phyloP scores from a whole-genome alignment of 2,329 filamentous ascomycete species.

The Arthroderma uncinatum region DNA sequence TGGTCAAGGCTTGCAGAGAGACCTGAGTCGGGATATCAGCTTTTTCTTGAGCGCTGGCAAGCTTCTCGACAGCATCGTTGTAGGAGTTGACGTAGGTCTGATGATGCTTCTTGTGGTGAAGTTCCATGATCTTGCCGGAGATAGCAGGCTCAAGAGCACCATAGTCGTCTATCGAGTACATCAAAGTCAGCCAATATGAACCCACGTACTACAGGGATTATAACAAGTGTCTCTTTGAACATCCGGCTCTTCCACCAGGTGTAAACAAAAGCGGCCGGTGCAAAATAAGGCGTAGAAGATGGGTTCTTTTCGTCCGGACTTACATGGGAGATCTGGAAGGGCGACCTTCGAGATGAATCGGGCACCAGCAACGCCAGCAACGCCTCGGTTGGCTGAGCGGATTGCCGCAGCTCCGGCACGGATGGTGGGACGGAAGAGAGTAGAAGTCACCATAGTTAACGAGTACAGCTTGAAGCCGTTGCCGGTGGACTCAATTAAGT shows the following conservation, averaged over 20 bases:
- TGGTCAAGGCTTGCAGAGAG: conserved; percentile 49
- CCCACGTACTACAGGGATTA: background rate
- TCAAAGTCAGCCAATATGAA: background rate
- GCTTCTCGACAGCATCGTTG: conserved; percentile 67
- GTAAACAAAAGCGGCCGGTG: background rate
- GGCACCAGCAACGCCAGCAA: conserved; percentile 56
- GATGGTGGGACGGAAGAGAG: conserved; percentile 60
- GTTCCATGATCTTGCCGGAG: conserved; percentile 89
- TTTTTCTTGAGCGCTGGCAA: conserved; percentile 47
- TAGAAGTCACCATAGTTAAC: background rate
- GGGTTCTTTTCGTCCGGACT: conserved; percentile 20
- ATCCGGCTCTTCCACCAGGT: background rate
- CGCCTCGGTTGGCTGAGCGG: conserved; percentile 43
- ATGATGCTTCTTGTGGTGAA: conserved; percentile 91
- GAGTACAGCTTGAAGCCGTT: background rate
- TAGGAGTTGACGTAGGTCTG: conserved; percentile 84
- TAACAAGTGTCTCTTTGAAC: background rate
- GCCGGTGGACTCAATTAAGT: background rate
- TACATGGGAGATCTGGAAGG: conserved; percentile 77
- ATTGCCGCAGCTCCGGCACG: conserved; percentile 48
- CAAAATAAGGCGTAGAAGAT: background rate
- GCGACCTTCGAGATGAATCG: conserved; percentile 83
- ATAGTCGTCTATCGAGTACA: conserved; percentile 64
- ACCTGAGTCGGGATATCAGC: conserved; percentile 48
- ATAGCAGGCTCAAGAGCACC: conserved; percentile 77